Percentiles rank a stretch among this genome's conserved stretches.
Evolutionary conservation across 106 monocot genomes (phyloP).

Genomic region (Apostasia shenzhenica): DNA sequence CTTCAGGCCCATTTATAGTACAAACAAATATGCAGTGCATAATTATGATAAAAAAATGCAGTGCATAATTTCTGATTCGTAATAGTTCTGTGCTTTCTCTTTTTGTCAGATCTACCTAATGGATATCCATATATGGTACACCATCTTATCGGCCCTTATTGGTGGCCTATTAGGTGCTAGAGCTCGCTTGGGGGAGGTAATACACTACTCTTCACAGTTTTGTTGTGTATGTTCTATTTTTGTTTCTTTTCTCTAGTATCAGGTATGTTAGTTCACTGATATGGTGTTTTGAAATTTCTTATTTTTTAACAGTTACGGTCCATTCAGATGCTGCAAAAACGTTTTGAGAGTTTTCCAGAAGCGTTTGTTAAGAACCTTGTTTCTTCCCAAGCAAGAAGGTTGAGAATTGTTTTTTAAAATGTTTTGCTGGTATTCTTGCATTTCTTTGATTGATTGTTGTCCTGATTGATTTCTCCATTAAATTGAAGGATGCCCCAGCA

Average conservation of each 20-base stretch:
- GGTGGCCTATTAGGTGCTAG: slow-evolving; percentile 93
- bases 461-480: neutral
- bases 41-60: no score
- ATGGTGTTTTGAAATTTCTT: neutral
- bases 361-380: slow-evolving; percentile 87
- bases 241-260: neutral
- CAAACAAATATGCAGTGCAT: no score
- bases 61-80: neutral
- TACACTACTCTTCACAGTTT: slow-evolving; percentile 4
- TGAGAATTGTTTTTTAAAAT: slow-evolving; percentile 3
- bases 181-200: slow-evolving; percentile 87
- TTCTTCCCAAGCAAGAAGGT: slow-evolving; percentile 52
- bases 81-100: neutral
- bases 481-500: slow-evolving; percentile 25
- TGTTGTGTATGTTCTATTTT: neutral
- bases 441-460: neutral
- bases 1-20: no score
- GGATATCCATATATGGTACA: slow-evolving; percentile 97
- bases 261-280: neutral
- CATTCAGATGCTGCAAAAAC: slow-evolving; percentile 91
- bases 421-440: neutral
- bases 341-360: slow-evolving; percentile 93
- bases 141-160: slow-evolving; percentile 76
- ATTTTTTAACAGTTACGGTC: slow-evolving; percentile 60
- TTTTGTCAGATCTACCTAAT: slow-evolving; percentile 75